Evolutionary conservation across 2,329 filamentous ascomycete species (phyloP).

Genomic region (Xylaria sp.): DNA sequence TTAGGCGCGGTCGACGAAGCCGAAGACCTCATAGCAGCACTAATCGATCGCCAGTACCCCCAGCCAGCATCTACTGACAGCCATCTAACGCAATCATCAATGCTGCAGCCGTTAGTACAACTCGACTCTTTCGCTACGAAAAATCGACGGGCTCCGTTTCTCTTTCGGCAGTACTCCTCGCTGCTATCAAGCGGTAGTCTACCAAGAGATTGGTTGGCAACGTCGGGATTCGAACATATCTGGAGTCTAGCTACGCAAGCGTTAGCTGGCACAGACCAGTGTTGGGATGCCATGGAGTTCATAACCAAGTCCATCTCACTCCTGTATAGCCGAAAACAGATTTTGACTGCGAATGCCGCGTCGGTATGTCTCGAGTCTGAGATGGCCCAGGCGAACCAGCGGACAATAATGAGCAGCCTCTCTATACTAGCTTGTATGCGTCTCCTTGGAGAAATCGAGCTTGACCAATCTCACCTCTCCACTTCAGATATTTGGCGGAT

Average conservation of each 20-base stretch:
- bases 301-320: constrained; percentile 33
- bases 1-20: constrained; percentile 37
- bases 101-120: constrained; percentile 31
- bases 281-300: constrained; percentile 36
- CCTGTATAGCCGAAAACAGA: constrained; percentile 26
- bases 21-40: constrained; percentile 36
- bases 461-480: constrained; percentile 12
- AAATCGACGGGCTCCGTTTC: constrained; percentile 30
- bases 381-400: constrained; percentile 26
- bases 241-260: constrained; percentile 38
- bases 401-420: constrained; percentile 39
- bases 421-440: constrained; percentile 36
- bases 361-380: constrained; percentile 19
- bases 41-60: constrained; percentile 35
- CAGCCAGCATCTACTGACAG: constrained; percentile 33
- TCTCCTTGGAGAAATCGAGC: constrained; percentile 25
- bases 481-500: constrained; percentile 20
- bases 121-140: constrained; percentile 34
- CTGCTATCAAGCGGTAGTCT: constrained; percentile 35
- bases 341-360: constrained; percentile 8
- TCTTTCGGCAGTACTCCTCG: constrained; percentile 35
- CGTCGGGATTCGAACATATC: constrained; percentile 36
- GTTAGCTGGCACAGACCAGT: constrained; percentile 31
- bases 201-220: constrained; percentile 42
- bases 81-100: constrained; percentile 25